phyloP scores from a whole-genome alignment of 108 stramenopile genomes.

The Pseudonitzschia multiseries region DNA sequence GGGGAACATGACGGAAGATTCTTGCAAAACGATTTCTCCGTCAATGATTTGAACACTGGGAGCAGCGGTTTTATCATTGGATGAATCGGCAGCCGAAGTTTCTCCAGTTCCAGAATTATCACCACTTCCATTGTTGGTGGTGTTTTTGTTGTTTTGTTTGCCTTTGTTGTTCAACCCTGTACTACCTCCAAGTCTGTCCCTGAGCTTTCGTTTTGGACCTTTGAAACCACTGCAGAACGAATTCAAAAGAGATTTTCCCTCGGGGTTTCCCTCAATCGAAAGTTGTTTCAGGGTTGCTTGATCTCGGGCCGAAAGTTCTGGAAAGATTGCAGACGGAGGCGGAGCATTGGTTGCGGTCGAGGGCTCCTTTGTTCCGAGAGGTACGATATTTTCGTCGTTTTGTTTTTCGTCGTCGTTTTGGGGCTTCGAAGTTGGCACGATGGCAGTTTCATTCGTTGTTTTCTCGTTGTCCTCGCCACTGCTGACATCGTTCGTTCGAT shows the following conservation, averaged over 20 bases:
- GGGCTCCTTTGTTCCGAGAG: not conserved
- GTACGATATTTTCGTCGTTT: slow-evolving; percentile 4
- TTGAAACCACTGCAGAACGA: slow-evolving; percentile 31
- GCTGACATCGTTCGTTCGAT: not conserved
- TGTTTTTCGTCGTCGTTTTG: not conserved
- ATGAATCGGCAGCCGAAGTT: not conserved
- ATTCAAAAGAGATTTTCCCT: slow-evolving; percentile 13
- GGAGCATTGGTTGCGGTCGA: not conserved
- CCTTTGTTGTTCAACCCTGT: not conserved
- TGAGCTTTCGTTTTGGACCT: slow-evolving; percentile 13
- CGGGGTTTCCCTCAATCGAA: not conserved
- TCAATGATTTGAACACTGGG: slow-evolving; percentile 62
- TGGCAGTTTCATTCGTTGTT: not conserved
- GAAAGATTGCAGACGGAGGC: not conserved
- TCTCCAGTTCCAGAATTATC: not conserved
- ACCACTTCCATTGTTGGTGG: not conserved
- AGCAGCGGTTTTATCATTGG: slow-evolving; percentile 21
- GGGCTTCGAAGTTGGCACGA: not conserved
- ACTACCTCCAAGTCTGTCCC: not conserved
- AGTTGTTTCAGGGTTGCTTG: slow-evolving; percentile 4
- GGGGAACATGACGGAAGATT: slow-evolving; percentile 50
- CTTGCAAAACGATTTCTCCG: slow-evolving; percentile 72
- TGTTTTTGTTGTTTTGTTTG: not conserved
- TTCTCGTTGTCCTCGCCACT: not conserved
- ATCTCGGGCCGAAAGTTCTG: not conserved